phyloP scores from a whole-genome alignment of 2,329 filamentous ascomycete species.

The Hansfordia pulvinata region DNA sequence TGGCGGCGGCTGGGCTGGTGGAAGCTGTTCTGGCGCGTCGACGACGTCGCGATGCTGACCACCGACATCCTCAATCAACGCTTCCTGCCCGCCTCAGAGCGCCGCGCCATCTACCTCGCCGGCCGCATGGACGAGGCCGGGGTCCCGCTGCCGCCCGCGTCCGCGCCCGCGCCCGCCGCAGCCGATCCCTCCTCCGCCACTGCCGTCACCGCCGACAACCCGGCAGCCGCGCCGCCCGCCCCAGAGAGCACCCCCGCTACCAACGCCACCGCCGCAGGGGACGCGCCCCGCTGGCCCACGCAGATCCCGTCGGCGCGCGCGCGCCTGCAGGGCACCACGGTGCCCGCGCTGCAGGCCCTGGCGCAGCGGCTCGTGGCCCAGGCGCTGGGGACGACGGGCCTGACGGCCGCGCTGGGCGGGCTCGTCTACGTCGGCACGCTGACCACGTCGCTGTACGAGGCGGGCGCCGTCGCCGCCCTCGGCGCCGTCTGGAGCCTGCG shows the following conservation, averaged over 20 bases:
- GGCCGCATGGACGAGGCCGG: constrained; percentile 52
- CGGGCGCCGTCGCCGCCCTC: constrained; percentile 46
- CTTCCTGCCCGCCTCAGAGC: constrained; percentile 70
- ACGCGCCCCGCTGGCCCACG: constrained; percentile 46
- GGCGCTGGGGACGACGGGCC: constrained; percentile 57
- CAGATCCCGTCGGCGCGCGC: constrained; percentile 61
- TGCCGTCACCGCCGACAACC: background rate
- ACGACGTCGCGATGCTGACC: constrained; percentile 77
- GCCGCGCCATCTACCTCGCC: constrained; percentile 68
- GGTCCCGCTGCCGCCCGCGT: constrained; percentile 10
- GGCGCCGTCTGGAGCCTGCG: constrained; percentile 45
- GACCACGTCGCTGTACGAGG: constrained; percentile 42
- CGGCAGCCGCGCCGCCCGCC: constrained; percentile 7
- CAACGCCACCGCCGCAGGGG: background rate
- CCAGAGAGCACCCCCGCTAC: background rate
- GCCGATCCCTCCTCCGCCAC: constrained; percentile 3
- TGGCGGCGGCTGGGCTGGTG: constrained; percentile 85
- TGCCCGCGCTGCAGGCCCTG: constrained; percentile 58
- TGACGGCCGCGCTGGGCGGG: constrained; percentile 39
- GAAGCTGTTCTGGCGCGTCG: constrained; percentile 90
- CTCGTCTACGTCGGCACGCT: constrained; percentile 43
- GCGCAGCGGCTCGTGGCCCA: constrained; percentile 65
- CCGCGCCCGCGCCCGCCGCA: too few relatives aligned
- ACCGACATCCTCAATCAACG: constrained; percentile 62
- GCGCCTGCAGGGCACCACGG: constrained; percentile 50